phyloP scores from a whole-genome alignment of 139 green algal genomes.

The Picochlorum sp. region DNA sequence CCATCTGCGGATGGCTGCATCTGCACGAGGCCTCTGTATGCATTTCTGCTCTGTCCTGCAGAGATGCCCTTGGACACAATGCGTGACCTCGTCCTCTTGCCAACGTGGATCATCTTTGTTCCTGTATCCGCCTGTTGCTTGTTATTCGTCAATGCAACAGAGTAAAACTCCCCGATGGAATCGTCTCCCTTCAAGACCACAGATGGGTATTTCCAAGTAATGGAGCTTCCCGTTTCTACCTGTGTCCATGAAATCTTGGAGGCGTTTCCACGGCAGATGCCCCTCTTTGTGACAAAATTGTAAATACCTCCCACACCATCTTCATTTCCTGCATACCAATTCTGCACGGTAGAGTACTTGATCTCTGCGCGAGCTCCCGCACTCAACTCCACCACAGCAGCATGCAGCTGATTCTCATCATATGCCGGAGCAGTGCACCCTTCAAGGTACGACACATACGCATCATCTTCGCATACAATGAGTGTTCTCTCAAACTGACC shows the following conservation, averaged over 20 bases:
- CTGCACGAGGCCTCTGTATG: constrained; percentile 83
- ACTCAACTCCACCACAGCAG: constrained; percentile 94
- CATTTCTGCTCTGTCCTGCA: constrained; percentile 72
- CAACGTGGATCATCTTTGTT: constrained; percentile 99
- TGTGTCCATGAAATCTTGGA: constrained; percentile 99
- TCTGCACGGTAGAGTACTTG: constrained; percentile 99
- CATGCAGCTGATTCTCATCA: constrained; percentile 94
- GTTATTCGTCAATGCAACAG: constrained; percentile 97
- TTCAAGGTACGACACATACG: constrained; percentile 95
- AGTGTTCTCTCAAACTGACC: constrained; percentile 98
- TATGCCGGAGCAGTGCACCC: constrained; percentile 93
- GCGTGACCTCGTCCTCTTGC: constrained; percentile 89
- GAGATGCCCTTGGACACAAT: constrained; percentile 99
- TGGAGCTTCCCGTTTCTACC: constrained; percentile 95
- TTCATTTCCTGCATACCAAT: constrained; percentile 95
- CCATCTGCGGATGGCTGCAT: constrained; percentile 65
- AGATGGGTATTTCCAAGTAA: constrained; percentile 99
- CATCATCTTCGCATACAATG: constrained; percentile 92
- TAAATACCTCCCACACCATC: constrained; percentile 92
- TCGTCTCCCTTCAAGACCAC: constrained; percentile 90
- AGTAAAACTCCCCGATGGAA: constrained; percentile 95
- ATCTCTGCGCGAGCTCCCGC: constrained; percentile 81
- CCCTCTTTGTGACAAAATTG: constrained; percentile 99
- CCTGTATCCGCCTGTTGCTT: constrained; percentile 66
- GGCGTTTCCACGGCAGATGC: constrained; percentile 80